Percentiles rank a stretch among this genome's conserved stretches.
phyloP scores from a whole-genome alignment of 2,329 filamentous ascomycete species.

The Penicillium griseofulvum region DNA sequence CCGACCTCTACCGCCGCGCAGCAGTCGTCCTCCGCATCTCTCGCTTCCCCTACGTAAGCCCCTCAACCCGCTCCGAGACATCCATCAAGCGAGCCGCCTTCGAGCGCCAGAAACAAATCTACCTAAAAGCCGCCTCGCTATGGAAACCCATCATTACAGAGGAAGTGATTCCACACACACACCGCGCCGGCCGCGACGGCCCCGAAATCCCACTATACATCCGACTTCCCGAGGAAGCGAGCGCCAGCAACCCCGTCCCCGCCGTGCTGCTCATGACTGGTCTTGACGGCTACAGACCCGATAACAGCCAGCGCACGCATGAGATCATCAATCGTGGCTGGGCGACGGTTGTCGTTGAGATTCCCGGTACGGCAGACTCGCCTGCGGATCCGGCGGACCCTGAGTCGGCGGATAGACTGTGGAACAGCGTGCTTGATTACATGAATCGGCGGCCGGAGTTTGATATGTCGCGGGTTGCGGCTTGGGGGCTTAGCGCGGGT shows the following conservation, averaged over 20 bases:
- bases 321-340: conserved; percentile 64
- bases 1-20: conserved; percentile 65
- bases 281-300: conserved; percentile 59
- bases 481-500: conserved; percentile 65
- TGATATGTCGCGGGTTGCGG: conserved; percentile 57
- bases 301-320: conserved; percentile 52
- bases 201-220: conserved; percentile 63
- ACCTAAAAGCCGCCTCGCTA: conserved; percentile 54
- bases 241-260: conserved; percentile 46
- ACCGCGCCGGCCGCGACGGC: conserved; percentile 53
- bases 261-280: conserved; percentile 58
- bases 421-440: conserved; percentile 62
- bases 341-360: conserved; percentile 62
- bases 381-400: conserved; percentile 63
- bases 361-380: conserved; percentile 66
- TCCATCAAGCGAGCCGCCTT: conserved; percentile 61
- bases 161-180: conserved; percentile 59
- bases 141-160: conserved; percentile 63
- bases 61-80: conserved; percentile 18
- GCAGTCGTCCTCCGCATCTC: conserved; percentile 72
- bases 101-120: conserved; percentile 62
- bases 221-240: conserved; percentile 54
- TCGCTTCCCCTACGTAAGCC: conserved; percentile 58
- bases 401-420: conserved; percentile 58
- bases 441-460: conserved; percentile 53